Evolutionary conservation across 2,329 filamentous ascomycete species (phyloP).

Genomic region (Arthrobotrys iridis): DNA sequence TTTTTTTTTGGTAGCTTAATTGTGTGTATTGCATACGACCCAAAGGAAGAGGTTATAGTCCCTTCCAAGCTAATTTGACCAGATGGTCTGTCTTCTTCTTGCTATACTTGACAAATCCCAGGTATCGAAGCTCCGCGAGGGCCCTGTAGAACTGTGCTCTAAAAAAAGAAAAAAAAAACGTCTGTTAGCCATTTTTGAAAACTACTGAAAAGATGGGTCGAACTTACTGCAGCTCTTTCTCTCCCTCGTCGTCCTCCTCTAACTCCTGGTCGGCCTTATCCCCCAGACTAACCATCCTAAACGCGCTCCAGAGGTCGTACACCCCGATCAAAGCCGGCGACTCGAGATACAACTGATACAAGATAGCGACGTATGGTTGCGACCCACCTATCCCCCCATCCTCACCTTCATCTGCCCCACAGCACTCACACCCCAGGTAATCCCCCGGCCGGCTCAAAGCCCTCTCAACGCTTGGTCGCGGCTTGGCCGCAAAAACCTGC

Average conservation of each 20-base stretch:
- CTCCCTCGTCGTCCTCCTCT: slow-evolving; percentile 65
- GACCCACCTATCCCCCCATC: slow-evolving; percentile 59
- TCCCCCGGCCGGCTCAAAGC: slow-evolving; percentile 78
- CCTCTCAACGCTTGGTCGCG: slow-evolving; percentile 75
- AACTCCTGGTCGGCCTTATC: slow-evolving; percentile 64
- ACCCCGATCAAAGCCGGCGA: slow-evolving; percentile 77
- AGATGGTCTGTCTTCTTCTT: slow-evolving; percentile 93
- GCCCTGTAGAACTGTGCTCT: slow-evolving; percentile 81
- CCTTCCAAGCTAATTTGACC: slow-evolving; percentile 83
- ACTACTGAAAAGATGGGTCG: not conserved
- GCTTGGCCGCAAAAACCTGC: slow-evolving; percentile 75
- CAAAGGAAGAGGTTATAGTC: slow-evolving; percentile 65
- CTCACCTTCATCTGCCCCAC: slow-evolving; percentile 64
- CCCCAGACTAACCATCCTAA: slow-evolving; percentile 70
- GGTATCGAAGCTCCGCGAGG: slow-evolving; percentile 81
- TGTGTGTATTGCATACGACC: not conserved
- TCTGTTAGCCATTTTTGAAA: slow-evolving; percentile 54
- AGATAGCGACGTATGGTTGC: slow-evolving; percentile 74
- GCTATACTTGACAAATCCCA: slow-evolving; percentile 89
- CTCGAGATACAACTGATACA: slow-evolving; percentile 83
- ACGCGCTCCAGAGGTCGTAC: slow-evolving; percentile 81
- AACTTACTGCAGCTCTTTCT: slow-evolving; percentile 60
- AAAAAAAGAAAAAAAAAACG: too few relatives aligned
- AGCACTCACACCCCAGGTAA: slow-evolving; percentile 79
- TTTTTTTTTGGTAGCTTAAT: not conserved